Evolutionary conservation across 2,329 filamentous ascomycete species (phyloP).

Genomic region (Diplodia corticola): DNA sequence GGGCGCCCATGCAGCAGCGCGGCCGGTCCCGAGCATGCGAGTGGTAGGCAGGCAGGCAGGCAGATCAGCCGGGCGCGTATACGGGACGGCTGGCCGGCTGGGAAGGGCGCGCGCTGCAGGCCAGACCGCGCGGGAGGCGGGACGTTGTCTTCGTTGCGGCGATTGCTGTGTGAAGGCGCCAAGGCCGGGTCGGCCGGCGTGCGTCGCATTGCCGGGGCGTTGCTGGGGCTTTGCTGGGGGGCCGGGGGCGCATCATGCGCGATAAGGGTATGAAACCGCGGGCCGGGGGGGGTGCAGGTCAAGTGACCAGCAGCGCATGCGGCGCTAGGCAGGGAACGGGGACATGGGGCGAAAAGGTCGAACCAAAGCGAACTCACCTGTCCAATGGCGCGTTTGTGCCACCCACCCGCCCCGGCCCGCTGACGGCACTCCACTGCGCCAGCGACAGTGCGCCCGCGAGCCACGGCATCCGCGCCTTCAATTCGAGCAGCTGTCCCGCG

Average conservation of each 20-base stretch:
- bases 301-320: constrained; percentile 63
- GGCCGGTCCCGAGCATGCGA: constrained; percentile 23
- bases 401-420: constrained; percentile 74
- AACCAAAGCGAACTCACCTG: constrained; percentile 67
- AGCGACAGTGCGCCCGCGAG: constrained; percentile 73
- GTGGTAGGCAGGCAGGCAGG: constrained; percentile 20
- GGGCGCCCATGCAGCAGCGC: constrained; percentile 16
- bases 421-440: constrained; percentile 70
- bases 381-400: constrained; percentile 77
- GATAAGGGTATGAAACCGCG: constrained; percentile 22
- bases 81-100: constrained; percentile 21
- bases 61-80: constrained; percentile 23
- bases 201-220: constrained; percentile 6
- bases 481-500: constrained; percentile 68
- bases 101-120: constrained; percentile 2
- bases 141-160: not conserved
- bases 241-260: constrained; percentile 14
- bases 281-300: constrained; percentile 44
- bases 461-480: constrained; percentile 88
- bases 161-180: not conserved
- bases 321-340: constrained; percentile 38
- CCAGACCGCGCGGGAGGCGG: constrained; percentile 9
- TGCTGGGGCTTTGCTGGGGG: too few relatives aligned
- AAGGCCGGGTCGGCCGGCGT: constrained; percentile 10
- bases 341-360: constrained; percentile 37